These are phyloP conservation scores for Termitomyces sp. DNA, from an alignment of 768 basidiomycete genomes.

Conservation along the genomic window DNA sequence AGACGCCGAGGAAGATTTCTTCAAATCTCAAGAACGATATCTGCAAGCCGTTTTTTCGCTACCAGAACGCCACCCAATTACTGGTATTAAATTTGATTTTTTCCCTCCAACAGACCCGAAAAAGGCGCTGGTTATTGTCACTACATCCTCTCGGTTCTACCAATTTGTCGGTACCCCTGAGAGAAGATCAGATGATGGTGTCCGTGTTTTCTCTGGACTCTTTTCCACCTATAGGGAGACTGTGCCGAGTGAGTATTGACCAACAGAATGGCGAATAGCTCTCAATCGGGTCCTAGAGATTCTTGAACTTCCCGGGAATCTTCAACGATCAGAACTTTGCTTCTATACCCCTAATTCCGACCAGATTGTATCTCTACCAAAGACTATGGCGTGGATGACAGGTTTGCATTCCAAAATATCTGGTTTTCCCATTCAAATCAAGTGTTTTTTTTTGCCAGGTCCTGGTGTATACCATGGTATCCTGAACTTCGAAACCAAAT, in stretches of 20 bases:
- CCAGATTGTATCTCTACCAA: slow-evolving; percentile 65
- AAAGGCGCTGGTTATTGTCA: slow-evolving; percentile 68
- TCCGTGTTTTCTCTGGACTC: slow-evolving; percentile 66
- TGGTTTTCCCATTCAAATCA: slow-evolving; percentile 1
- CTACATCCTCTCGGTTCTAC: slow-evolving; percentile 85
- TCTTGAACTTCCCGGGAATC: slow-evolving; percentile 80
- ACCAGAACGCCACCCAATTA: slow-evolving; percentile 77
- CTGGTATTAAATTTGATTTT: slow-evolving; percentile 79
- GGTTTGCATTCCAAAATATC: slow-evolving; percentile 36
- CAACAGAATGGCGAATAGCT: not conserved
- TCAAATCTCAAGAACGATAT: slow-evolving; percentile 84
- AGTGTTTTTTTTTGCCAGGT: slow-evolving; percentile 34
- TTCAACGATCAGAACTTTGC: slow-evolving; percentile 72
- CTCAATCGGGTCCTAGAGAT: slow-evolving; percentile 51
- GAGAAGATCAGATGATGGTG: slow-evolving; percentile 66
- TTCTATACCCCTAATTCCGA: slow-evolving; percentile 70
- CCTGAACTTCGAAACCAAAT: slow-evolving; percentile 60
- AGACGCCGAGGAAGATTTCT: slow-evolving; percentile 88
- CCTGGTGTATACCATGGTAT: slow-evolving; percentile 86
- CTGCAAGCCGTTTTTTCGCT: slow-evolving; percentile 69
- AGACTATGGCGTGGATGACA: slow-evolving; percentile 86
- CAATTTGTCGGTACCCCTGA: slow-evolving; percentile 76
- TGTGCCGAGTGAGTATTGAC: slow-evolving; percentile 61
- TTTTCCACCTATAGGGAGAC: slow-evolving; percentile 72
- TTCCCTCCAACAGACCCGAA: slow-evolving; percentile 60